phyloP scores from a whole-genome alignment of 768 basidiomycete species.

The Symmetrospora coprosmae region DNA sequence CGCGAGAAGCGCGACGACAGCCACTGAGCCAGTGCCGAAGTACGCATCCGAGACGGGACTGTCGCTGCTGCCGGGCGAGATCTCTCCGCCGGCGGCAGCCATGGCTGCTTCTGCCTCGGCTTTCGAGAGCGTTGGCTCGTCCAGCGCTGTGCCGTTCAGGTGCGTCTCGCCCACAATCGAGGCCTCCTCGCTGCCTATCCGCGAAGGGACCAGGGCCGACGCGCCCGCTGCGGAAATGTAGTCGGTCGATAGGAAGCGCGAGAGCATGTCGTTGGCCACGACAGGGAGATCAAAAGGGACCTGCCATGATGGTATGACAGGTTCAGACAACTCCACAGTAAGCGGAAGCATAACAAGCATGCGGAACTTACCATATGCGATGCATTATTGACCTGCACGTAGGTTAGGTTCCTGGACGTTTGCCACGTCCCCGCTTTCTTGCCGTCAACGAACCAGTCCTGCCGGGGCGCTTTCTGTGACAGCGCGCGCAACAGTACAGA shows the following conservation, averaged over 20 bases:
- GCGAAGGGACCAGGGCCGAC: constrained; percentile 64
- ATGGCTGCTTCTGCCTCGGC: not conserved
- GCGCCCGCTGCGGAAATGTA: constrained; percentile 66
- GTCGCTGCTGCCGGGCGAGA: not conserved
- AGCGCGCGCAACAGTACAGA: no score
- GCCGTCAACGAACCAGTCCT: constrained; percentile 50
- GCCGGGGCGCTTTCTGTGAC: constrained; percentile 32
- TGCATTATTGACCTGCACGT: constrained; percentile 81
- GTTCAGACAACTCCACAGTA: not conserved
- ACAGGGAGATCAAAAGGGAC: constrained; percentile 58
- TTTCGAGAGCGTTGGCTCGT: not conserved
- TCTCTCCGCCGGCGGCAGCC: not conserved
- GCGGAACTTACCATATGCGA: constrained; percentile 82
- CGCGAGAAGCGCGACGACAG: constrained; percentile 65
- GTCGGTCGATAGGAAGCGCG: constrained; percentile 89
- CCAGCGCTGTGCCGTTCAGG: constrained; percentile 31
- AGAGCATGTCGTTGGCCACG: constrained; percentile 90
- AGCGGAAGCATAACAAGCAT: not conserved
- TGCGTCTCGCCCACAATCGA: constrained; percentile 29
- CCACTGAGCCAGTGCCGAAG: constrained; percentile 80
- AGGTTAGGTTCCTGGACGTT: constrained; percentile 73
- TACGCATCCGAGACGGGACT: constrained; percentile 49
- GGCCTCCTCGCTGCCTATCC: constrained; percentile 59
- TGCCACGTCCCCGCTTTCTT: constrained; percentile 82
- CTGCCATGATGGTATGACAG: constrained; percentile 19